A percentile compares a stretch with the other conserved stretches of the same genome.
phyloP scores from a whole-genome alignment of 176 grass and related monocot genomes.

The Pontederia crassipes region DNA sequence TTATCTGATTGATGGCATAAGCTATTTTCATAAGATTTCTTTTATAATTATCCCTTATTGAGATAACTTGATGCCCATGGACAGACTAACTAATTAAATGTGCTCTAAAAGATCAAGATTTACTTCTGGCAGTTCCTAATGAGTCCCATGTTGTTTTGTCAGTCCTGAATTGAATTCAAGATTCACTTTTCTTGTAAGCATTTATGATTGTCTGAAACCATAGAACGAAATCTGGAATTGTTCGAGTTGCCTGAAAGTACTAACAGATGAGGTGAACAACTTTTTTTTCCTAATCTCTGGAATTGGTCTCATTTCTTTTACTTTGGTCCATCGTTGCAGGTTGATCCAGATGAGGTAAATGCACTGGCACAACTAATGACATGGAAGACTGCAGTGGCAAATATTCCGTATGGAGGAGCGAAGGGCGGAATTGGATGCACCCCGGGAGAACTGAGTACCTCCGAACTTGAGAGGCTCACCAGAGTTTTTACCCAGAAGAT shows the following conservation, averaged over 20 bases:
- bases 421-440: conserved; percentile 90
- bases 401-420: conserved; percentile 89
- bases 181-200: not conserved
- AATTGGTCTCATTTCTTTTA: not conserved
- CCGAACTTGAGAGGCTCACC: conserved; percentile 75
- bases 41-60: not conserved
- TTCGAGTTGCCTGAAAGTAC: too few species aligned
- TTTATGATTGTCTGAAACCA: not conserved
- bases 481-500: conserved; percentile 95
- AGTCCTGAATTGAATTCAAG: too few species aligned
- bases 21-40: not conserved
- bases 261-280: too few species aligned
- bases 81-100: too few species aligned
- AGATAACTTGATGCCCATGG: too few species aligned
- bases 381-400: conserved; percentile 89
- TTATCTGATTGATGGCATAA: not conserved
- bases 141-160: too few species aligned
- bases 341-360: conserved; percentile 95
- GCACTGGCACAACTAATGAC: conserved; percentile 93
- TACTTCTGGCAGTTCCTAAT: too few species aligned
- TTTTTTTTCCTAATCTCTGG: not conserved
- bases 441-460: conserved; percentile 65
- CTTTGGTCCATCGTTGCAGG: conserved; percentile 23
- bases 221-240: not conserved
- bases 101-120: too few species aligned